phyloP scores from a whole-genome alignment of 257 asterid genomes.

The Jacaranda copaia region DNA sequence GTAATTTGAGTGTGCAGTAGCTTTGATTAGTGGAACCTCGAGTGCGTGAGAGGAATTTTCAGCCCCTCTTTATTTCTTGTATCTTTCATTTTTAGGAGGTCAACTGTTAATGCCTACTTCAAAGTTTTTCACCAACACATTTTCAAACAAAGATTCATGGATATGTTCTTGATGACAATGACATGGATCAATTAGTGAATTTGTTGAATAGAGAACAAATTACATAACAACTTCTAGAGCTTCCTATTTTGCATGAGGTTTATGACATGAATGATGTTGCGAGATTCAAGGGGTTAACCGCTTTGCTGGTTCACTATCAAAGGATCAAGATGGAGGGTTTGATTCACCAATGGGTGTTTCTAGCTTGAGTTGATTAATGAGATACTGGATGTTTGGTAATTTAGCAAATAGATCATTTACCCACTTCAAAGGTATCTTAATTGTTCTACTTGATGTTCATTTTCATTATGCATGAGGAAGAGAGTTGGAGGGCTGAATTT shows the following conservation, averaged over 20 bases:
- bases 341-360: background rate
- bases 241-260: slow-evolving; percentile 82
- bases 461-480: no score
- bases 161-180: slow-evolving; percentile 49
- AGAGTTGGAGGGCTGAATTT: no score
- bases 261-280: slow-evolving; percentile 88
- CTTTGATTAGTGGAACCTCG: no score
- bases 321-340: no score
- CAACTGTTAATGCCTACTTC: slow-evolving; percentile 78
- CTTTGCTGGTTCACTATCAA: no score
- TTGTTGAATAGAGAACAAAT: slow-evolving; percentile 68
- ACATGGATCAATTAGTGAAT: slow-evolving; percentile 50
- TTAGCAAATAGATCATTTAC: slow-evolving; percentile 15
- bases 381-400: background rate
- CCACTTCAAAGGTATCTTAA: slow-evolving; percentile 1
- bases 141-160: slow-evolving; percentile 67
- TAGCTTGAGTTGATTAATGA: slow-evolving; percentile 12
- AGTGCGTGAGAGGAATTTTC: no score
- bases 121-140: background rate
- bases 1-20: no score
- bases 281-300: slow-evolving; percentile 80
- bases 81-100: slow-evolving; percentile 57
- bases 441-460: no score
- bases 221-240: slow-evolving; percentile 84
- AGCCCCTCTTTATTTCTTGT: slow-evolving; percentile 13